Evolutionary conservation across 352 stramenopile genomes (phyloP), one percentile per base, ranked within the genome.

Genomic region (Globisporangium cystogenes): DNA sequence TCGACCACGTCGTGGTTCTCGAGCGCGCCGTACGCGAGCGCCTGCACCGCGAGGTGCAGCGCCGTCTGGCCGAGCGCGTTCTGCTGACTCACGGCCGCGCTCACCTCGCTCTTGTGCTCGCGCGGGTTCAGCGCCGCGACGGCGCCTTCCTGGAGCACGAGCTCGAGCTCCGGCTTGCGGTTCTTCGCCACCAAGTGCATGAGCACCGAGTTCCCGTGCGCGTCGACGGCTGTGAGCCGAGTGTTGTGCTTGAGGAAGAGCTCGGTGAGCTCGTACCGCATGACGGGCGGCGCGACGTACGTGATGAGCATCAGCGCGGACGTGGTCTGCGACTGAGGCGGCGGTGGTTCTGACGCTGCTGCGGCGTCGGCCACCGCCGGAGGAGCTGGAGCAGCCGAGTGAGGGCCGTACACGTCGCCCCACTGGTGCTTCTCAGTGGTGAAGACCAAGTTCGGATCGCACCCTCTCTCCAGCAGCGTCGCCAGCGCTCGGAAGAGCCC

Each of bases 181-280:
- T 91, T 91, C 14, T 59, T 62, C 0, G 67, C 60, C 3, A 72
- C 64, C 24, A 88, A 54, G 51, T 91, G 81, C 65, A 83, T 83
- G 14, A 88, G 50, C 1, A 81, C 20, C 8, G 67, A 86, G 51
- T 89, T 86, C 12, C 78, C 76, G 5, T 72, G 70, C 35, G 53
- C 74, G 35, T 91, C 81, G 12, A 53, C 42, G 2, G 52, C 53
- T 6, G 67, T 65, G 4, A 87, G 39, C 43, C 86, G 84, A 0
- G 81, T 73, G 15, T 74, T 76, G 37, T 86, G 79, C 14, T 66
- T 67, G 7, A 90, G 60, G 2, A 91, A 51, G 18, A 89, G 21
- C 1, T 57, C 76, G 16, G 89, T 61, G 1, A 67, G 20, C 11
- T 71, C 62, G 42, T 68, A 76, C n/a, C 78, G 65, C 35, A 62